These are phyloP conservation scores for Chionographis japonica DNA, from an alignment of 106 monocot species.

Conservation along the genomic window DNA sequence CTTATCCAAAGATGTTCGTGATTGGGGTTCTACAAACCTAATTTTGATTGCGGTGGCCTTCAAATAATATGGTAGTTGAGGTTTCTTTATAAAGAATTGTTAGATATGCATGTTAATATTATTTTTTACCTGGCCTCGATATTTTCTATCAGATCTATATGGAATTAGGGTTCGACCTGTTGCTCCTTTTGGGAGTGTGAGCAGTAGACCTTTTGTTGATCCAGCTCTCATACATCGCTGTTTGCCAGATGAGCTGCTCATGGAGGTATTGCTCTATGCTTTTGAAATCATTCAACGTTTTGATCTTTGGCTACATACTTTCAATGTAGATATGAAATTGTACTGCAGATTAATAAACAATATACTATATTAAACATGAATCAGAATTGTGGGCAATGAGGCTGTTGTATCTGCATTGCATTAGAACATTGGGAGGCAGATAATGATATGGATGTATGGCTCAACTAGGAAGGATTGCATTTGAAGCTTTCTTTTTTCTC, in stretches of 20 bases:
- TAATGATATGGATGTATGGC: too few relatives aligned
- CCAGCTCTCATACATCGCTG: slow-evolving; percentile 81
- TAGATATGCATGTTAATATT: not conserved
- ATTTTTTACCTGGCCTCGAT: not conserved
- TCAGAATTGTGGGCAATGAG: not conserved
- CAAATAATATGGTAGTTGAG: too few relatives aligned
- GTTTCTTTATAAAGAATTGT: too few relatives aligned
- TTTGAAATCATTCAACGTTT: not conserved
- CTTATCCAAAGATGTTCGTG: too few relatives aligned
- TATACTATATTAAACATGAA: too few relatives aligned
- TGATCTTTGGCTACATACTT: not conserved
- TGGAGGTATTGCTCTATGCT: slow-evolving; percentile 49
- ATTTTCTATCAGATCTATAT: slow-evolving; percentile 57
- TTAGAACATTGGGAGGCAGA: too few relatives aligned
- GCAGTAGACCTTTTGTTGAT: slow-evolving; percentile 60
- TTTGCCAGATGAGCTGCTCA: slow-evolving; percentile 89
- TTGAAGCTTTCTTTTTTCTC: too few relatives aligned
- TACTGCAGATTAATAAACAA: too few relatives aligned
- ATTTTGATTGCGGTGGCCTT: not conserved
- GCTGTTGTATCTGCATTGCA: too few relatives aligned
- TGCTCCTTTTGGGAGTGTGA: slow-evolving; percentile 82
- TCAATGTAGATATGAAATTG: not conserved
- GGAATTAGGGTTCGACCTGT: slow-evolving; percentile 79
- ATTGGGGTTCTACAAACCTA: not conserved
- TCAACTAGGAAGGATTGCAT: too few relatives aligned